Percentiles rank a stretch among this genome's conserved stretches.
Conservation (phyloP, 352 stramenopile genomes). For the Phytophthora tentaculata region DNA sequence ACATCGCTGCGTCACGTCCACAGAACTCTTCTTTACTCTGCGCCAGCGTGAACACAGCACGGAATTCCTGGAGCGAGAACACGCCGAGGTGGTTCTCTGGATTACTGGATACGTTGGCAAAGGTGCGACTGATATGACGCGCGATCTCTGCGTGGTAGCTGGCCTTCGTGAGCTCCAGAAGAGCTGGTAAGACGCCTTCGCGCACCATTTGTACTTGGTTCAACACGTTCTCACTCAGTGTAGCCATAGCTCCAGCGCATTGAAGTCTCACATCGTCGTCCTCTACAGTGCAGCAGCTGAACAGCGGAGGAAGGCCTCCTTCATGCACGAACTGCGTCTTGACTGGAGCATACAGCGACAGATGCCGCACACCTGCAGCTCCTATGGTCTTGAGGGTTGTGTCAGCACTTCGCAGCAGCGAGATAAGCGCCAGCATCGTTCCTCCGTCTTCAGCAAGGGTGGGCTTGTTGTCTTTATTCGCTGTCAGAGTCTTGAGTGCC, state of each 20-base stretch:
- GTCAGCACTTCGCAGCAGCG: conserved; percentile 82
- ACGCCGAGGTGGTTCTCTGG: conserved; percentile 91
- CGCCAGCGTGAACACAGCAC: conserved; percentile 77
- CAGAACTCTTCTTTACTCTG: conserved; percentile 83
- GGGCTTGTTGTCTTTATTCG: conserved; percentile 92
- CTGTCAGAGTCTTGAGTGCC: conserved; percentile 92
- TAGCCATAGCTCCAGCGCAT: conserved; percentile 88
- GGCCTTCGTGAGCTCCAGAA: conserved; percentile 71
- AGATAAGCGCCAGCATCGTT: conserved; percentile 80
- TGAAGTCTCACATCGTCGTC: conserved; percentile 91
- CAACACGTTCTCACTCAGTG: conserved; percentile 91
- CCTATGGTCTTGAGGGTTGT: conserved; percentile 87
- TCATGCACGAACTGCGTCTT: conserved; percentile 78
- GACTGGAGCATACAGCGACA: conserved; percentile 81
- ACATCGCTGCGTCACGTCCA: conserved; percentile 91
- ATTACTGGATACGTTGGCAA: conserved; percentile 93
- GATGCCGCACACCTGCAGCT: conserved; percentile 85
- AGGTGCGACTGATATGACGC: conserved; percentile 89
- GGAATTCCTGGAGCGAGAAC: conserved; percentile 84
- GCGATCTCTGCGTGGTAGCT: conserved; percentile 79
- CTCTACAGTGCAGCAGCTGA: conserved; percentile 59
- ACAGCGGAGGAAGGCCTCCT: conserved; percentile 67
- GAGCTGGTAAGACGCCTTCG: conserved; percentile 73
- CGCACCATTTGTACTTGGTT: conserved; percentile 91
- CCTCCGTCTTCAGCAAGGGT: conserved; percentile 88